phyloP scores from a whole-genome alignment of 257 asterid species.

The Galeopsis tetrahit region DNA sequence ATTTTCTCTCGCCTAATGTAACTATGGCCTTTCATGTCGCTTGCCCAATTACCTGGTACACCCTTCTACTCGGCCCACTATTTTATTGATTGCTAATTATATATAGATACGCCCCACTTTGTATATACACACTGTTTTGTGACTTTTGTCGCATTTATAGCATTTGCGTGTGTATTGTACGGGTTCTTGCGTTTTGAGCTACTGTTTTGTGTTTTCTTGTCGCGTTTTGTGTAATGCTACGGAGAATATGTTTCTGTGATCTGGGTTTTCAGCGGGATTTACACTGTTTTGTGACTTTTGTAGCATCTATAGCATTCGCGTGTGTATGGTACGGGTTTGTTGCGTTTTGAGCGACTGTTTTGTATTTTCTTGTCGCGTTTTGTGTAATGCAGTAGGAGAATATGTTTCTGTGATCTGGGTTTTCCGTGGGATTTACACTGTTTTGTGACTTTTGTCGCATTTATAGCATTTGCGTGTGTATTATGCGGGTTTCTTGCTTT shows the following conservation, averaged over 20 bases:
- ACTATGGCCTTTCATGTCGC: conserved; percentile 94
- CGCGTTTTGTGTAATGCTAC: conserved; percentile 44
- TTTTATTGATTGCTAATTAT: background rate
- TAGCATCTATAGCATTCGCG: background rate
- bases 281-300: too few species aligned
- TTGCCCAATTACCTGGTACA: conserved; percentile 97
- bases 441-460: background rate
- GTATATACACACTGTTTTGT: background rate
- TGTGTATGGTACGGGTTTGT: conserved; percentile 35
- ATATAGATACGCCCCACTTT: conserved; percentile 18
- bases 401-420: conserved; percentile 80
- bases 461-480: conserved; percentile 26
- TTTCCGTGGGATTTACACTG: conserved; percentile 56
- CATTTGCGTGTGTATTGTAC: conserved; percentile 28
- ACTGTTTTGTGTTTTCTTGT: conserved; percentile 20
- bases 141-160: background rate
- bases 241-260: conserved; percentile 72
- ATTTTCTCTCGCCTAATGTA: conserved; percentile 17
- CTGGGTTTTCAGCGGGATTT: conserved; percentile 68
- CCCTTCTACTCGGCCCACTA: conserved; percentile 24
- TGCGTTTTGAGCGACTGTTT: background rate
- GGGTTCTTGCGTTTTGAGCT: conserved; percentile 17
- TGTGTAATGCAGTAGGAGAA: conserved; percentile 61
- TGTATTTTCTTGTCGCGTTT: conserved; percentile 29
- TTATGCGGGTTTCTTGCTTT: conserved; percentile 27